Percentiles rank a stretch among this genome's conserved stretches.
Conservation (phyloP, 768 basidiomycete species). For the Nidularia pulvinata region DNA sequence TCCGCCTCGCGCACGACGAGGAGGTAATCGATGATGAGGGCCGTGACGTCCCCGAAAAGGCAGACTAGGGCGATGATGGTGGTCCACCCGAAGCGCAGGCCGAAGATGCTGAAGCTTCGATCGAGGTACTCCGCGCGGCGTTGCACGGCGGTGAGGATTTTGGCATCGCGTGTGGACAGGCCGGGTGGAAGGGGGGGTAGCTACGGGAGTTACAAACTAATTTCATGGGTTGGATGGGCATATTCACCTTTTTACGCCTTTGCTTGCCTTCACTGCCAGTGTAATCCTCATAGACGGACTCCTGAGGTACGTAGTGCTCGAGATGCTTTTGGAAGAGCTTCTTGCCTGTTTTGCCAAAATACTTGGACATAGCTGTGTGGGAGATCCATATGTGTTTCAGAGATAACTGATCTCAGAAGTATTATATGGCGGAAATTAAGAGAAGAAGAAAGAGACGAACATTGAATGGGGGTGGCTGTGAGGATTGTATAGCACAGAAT, state of each 20-base stretch:
- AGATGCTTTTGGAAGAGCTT: conserved; percentile 67
- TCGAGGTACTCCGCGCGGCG: conserved; percentile 84
- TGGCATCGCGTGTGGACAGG: conserved; percentile 72
- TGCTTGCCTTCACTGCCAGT: conserved; percentile 54
- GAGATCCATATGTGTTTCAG: neutral
- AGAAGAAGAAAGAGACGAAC: too few relatives aligned
- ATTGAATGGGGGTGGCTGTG: too few relatives aligned
- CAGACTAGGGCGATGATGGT: conserved; percentile 81
- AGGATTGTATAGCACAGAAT: too few relatives aligned
- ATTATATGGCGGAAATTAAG: too few relatives aligned
- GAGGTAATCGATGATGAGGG: conserved; percentile 66
- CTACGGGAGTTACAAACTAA: conserved; percentile 26
- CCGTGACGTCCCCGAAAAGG: conserved; percentile 64
- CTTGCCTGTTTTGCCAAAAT: conserved; percentile 43
- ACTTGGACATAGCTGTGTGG: neutral
- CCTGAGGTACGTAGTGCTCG: conserved; percentile 64
- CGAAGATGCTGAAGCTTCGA: conserved; percentile 80
- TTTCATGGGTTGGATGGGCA: too few relatives aligned
- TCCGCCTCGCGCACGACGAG: conserved; percentile 78
- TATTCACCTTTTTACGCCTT: conserved; percentile 55
- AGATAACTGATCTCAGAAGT: too few relatives aligned
- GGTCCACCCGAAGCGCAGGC: conserved; percentile 86
- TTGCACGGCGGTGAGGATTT: conserved; percentile 74
- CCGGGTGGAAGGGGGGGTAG: conserved; percentile 70
- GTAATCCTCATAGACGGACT: conserved; percentile 74